Evolutionary conservation across 129 eudicot species (phyloP).

Genomic region (Dittrichia graveolens): DNA sequence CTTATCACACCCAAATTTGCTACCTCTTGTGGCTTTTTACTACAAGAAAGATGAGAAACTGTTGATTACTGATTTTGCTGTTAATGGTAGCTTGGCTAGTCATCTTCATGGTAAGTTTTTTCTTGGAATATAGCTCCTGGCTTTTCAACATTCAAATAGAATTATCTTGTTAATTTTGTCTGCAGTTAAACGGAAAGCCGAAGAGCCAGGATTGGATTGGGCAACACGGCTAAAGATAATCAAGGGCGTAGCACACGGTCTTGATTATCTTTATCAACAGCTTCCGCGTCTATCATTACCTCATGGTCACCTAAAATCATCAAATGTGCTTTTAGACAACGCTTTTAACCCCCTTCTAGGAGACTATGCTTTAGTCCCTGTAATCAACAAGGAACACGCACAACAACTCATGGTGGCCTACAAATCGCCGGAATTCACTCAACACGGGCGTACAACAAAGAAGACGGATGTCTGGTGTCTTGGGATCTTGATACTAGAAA

Average conservation of each 20-base stretch:
- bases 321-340: constrained; percentile 52
- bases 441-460: constrained; percentile 36
- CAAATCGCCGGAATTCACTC: constrained; percentile 60
- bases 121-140: neutral
- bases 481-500: constrained; percentile 61
- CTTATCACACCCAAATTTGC: constrained; percentile 64
- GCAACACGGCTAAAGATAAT: constrained; percentile 55
- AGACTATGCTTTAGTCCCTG: constrained; percentile 53
- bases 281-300: constrained; percentile 50
- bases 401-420: constrained; percentile 58
- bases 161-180: neutral
- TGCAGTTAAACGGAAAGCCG: constrained; percentile 46
- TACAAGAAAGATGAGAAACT: constrained; percentile 78
- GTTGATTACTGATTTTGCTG: constrained; percentile 60
- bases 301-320: constrained; percentile 75
- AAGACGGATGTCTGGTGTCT: constrained; percentile 67
- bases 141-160: neutral
- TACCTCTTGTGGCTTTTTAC: constrained; percentile 76
- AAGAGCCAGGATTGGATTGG: constrained; percentile 60
- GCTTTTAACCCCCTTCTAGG: constrained; percentile 43
- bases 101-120: constrained; percentile 74
- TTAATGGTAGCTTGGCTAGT: constrained; percentile 76
- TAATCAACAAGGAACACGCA: constrained; percentile 55
- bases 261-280: constrained; percentile 49
- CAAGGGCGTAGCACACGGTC: constrained; percentile 63